These are phyloP conservation scores for Coniochaeta sp. DNA, from an alignment of 2,329 filamentous ascomycete genomes.

Conservation along the genomic window DNA sequence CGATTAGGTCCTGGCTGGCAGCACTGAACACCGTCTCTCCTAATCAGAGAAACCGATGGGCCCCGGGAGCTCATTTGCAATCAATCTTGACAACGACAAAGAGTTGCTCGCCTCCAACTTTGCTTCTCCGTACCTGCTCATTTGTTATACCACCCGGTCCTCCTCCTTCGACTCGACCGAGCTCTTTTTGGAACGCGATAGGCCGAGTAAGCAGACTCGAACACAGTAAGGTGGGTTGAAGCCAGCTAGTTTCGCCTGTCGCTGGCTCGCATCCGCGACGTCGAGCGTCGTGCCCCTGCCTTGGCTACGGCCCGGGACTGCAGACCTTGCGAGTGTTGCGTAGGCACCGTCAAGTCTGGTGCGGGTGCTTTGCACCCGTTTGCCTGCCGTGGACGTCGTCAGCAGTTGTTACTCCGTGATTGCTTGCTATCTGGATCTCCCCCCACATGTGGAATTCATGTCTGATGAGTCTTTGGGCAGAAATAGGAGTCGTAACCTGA, in stretches of 20 bases:
- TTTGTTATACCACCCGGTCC: background rate
- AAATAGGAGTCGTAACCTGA: background rate
- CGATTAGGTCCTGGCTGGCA: conserved; percentile 6
- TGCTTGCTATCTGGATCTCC: background rate
- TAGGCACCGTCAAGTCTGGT: background rate
- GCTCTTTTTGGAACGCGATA: background rate
- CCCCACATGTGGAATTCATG: background rate
- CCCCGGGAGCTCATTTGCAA: background rate
- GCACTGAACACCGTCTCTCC: conserved; percentile 3
- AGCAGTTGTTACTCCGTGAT: background rate
- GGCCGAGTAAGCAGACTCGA: background rate
- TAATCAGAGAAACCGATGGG: background rate
- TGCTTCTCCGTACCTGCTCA: background rate
- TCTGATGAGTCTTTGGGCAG: background rate
- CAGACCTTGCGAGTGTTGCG: background rate
- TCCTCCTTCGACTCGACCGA: background rate
- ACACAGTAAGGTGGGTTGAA: background rate
- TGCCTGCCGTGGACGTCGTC: background rate
- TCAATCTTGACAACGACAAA: background rate
- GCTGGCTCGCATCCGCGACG: background rate
- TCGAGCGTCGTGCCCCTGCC: background rate
- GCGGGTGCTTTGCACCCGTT: background rate
- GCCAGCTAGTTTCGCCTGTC: background rate
- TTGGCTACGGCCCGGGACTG: background rate
- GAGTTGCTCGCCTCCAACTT: background rate